Evolutionary conservation across 163 green algal genomes (phyloP).

Genomic region (Smithsoniella earleae): DNA sequence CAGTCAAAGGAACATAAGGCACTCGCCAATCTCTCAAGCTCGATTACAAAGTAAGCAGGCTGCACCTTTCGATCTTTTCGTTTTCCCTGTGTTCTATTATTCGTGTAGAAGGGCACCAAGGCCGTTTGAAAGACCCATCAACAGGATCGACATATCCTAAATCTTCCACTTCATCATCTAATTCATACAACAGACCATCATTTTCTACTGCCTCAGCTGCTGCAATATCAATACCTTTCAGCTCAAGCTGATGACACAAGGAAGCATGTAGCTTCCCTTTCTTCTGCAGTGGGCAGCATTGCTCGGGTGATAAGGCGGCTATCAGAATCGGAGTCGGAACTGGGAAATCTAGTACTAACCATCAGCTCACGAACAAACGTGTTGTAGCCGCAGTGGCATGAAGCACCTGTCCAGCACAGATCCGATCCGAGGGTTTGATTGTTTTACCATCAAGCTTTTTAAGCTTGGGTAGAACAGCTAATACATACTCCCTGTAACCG

Average conservation of each 20-base stretch:
- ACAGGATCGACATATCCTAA: constrained; percentile 56
- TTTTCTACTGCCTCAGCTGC: constrained; percentile 50
- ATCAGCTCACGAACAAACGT: no score
- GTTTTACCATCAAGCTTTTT: constrained; percentile 55
- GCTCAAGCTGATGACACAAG: constrained; percentile 46
- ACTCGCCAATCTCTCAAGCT: not conserved
- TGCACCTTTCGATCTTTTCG: constrained; percentile 33
- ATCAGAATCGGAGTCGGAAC: no score
- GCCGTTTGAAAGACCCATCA: constrained; percentile 55
- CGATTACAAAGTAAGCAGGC: no score
- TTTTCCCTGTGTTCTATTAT: constrained; percentile 67
- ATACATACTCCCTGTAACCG: constrained; percentile 66
- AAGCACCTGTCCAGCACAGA: constrained; percentile 52
- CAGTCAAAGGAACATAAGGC: not conserved
- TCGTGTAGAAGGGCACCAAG: constrained; percentile 69
- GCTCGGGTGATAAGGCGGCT: no score
- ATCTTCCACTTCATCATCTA: constrained; percentile 48
- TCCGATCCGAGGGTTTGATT: constrained; percentile 65
- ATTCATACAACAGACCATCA: constrained; percentile 49
- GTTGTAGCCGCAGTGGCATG: no score
- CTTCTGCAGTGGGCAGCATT: no score
- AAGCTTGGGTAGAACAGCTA: constrained; percentile 65
- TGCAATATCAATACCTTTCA: constrained; percentile 47
- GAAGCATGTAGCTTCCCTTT: constrained; percentile 38
- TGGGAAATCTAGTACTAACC: no score